phyloP scores from a whole-genome alignment of 2,329 filamentous ascomycete species.

The Cladosporium austrohemisphaericum region DNA sequence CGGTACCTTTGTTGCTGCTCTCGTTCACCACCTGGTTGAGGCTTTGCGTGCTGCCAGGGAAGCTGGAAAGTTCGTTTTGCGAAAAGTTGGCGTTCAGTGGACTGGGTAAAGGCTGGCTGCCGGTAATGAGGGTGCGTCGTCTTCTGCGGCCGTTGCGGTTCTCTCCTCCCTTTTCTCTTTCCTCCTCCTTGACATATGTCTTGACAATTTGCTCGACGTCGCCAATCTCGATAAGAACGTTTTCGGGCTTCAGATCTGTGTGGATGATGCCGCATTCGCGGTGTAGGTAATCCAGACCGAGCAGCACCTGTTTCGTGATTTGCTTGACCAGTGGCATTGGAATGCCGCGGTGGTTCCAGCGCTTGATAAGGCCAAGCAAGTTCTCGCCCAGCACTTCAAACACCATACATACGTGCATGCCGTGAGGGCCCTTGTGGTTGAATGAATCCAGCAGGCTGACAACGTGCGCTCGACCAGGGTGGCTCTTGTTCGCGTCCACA shows the following conservation, averaged over 20 bases:
- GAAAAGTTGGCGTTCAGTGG: constrained; percentile 91
- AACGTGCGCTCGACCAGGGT: constrained; percentile 90
- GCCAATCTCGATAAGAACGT: constrained; percentile 96
- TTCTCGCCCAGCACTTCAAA: constrained; percentile 98
- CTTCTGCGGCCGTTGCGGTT: constrained; percentile 87
- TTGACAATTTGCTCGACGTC: constrained; percentile 99
- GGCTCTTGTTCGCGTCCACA: constrained; percentile 88
- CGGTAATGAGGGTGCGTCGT: constrained; percentile 89
- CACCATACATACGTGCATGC: constrained; percentile 97
- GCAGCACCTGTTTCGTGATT: constrained; percentile 95
- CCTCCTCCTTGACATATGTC: constrained; percentile 82
- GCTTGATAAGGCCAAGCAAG: constrained; percentile 89
- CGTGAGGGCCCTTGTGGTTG: constrained; percentile 95
- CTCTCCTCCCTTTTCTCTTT: constrained; percentile 67
- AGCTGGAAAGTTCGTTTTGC: constrained; percentile 64
- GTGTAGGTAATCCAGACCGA: constrained; percentile 93
- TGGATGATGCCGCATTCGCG: constrained; percentile 98
- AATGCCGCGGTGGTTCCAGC: constrained; percentile 96
- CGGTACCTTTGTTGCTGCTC: constrained; percentile 56
- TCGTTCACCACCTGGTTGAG: constrained; percentile 82
- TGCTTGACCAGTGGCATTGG: constrained; percentile 96
- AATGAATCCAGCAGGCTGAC: constrained; percentile 96
- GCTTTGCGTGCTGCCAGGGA: constrained; percentile 62
- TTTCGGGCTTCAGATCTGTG: constrained; percentile 95
- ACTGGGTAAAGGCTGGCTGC: constrained; percentile 91